phyloP scores from a whole-genome alignment of 1,139 yeast species.

The Pichia sp. region DNA sequence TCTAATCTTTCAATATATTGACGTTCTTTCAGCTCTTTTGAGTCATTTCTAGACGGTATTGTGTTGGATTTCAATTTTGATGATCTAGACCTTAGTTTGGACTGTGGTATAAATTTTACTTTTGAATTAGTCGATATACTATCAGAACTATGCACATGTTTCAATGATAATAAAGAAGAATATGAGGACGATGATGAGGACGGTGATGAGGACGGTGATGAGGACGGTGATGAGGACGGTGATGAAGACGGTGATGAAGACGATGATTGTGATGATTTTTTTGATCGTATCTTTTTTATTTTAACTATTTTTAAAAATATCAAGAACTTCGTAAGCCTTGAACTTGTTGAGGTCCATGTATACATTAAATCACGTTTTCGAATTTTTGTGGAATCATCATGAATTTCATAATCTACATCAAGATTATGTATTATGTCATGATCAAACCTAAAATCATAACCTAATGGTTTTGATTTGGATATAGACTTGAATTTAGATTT shows the following conservation, averaged over 20 bases:
- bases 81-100: background rate
- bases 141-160: no score
- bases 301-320: background rate
- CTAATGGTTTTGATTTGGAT: background rate
- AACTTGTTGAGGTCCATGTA: background rate
- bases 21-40: background rate
- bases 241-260: background rate
- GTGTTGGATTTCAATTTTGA: background rate
- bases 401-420: background rate
- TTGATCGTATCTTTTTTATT: constrained; percentile 1
- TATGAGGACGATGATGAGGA: no score
- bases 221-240: background rate
- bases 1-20: constrained; percentile 5
- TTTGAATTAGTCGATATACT: background rate
- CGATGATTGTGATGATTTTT: background rate
- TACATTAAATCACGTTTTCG: background rate
- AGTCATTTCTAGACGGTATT: background rate
- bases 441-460: constrained; percentile 3
- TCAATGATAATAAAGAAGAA: background rate
- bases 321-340: background rate
- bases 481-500: background rate
- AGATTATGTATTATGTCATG: background rate
- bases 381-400: background rate
- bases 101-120: background rate
- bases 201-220: background rate